Evolutionary conservation across 169 alveolate genomes (phyloP).

Genomic region (Eimeria sp.): DNA sequence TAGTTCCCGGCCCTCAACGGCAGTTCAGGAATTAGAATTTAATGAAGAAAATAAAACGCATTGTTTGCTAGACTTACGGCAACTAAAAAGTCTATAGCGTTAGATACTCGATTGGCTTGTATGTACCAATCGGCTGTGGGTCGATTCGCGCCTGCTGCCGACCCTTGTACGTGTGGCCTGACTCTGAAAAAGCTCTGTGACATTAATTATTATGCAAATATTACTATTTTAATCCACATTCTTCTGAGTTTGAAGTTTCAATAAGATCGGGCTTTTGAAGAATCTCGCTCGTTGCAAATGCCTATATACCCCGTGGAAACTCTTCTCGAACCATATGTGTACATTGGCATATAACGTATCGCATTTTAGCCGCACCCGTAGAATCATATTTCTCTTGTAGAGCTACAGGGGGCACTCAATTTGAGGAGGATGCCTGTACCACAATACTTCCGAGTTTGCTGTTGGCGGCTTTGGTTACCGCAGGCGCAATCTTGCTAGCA

Average conservation of each 20-base stretch:
- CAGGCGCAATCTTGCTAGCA: no score
- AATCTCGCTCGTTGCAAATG: neutral
- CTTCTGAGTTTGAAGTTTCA: neutral
- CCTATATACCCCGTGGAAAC: neutral
- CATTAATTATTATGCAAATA: neutral
- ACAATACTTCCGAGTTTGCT: neutral
- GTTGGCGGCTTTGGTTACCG: neutral
- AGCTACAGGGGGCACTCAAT: neutral
- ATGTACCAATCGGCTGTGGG: neutral
- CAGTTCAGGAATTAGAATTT: neutral
- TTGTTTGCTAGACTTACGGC: neutral
- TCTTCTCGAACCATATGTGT: neutral
- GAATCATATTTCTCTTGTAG: neutral
- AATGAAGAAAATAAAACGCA: neutral
- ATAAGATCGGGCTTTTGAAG: neutral
- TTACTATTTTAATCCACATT: neutral
- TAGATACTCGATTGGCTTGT: neutral
- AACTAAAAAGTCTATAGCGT: neutral
- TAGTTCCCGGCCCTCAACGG: neutral
- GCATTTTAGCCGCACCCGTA: neutral
- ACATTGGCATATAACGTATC: neutral
- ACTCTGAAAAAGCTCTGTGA: neutral
- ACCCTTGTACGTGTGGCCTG: constrained; percentile 8
- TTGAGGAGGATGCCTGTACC: neutral
- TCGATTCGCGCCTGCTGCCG: neutral